Conservation (phyloP, 1,284 basidiomycete genomes). For the Puccinia coronata region DNA sequence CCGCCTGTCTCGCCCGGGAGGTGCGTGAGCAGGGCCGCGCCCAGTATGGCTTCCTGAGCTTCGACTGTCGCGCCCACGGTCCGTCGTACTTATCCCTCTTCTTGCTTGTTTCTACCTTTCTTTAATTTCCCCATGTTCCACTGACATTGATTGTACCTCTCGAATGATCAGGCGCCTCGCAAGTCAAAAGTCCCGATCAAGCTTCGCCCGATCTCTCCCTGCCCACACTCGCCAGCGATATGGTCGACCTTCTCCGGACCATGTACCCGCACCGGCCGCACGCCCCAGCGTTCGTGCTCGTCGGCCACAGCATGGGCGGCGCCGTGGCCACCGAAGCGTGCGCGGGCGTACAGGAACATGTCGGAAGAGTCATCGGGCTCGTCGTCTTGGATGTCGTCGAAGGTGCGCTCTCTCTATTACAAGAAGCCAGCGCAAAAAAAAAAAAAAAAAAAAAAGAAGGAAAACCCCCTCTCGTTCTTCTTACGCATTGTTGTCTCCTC, state of each 20-base stretch:
- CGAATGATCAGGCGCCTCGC: slow-evolving; percentile 13
- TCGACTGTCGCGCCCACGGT: slow-evolving; percentile 90
- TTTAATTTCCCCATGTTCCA: background rate
- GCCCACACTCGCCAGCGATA: slow-evolving; percentile 70
- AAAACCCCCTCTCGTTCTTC: background rate
- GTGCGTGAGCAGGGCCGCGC: slow-evolving; percentile 67
- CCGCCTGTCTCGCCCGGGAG: slow-evolving; percentile 82
- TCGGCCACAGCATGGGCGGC: slow-evolving; percentile 65
- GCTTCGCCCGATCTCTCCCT: slow-evolving; percentile 68
- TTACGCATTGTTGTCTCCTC: background rate
- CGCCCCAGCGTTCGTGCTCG: slow-evolving; percentile 69
- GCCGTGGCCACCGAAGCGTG: slow-evolving; percentile 76
- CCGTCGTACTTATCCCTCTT: background rate
- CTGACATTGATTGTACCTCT: background rate
- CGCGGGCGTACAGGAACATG: slow-evolving; percentile 67
- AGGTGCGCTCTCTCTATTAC: slow-evolving; percentile 60
- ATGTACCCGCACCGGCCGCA: slow-evolving; percentile 69
- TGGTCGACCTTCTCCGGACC: slow-evolving; percentile 68
- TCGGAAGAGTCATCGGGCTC: slow-evolving; percentile 77
- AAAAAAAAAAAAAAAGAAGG: background rate
- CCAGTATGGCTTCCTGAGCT: slow-evolving; percentile 77
- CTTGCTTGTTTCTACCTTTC: background rate
- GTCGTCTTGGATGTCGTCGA: slow-evolving; percentile 94
- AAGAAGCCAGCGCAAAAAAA: no score
- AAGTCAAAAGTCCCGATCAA: background rate